A percentile compares a stretch with the other conserved stretches of the same genome.
These are phyloP conservation scores for Eimeria praecox DNA, from an alignment of 169 alveolate genomes.

Conservation along the genomic window DNA sequence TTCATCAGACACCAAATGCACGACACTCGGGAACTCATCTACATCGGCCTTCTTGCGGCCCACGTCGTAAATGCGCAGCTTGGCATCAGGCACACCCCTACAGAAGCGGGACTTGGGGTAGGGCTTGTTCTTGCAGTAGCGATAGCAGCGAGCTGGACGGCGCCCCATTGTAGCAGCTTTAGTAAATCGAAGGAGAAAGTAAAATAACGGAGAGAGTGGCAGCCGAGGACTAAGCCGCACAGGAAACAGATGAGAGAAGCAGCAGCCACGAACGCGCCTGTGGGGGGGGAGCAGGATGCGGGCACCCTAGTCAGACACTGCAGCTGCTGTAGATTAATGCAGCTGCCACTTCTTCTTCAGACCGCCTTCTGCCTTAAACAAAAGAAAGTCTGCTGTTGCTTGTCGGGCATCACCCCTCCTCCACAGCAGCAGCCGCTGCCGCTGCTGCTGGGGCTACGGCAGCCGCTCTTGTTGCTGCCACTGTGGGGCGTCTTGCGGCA, in stretches of 20 bases:
- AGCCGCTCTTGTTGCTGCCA: neutral
- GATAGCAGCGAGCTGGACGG: slow-evolving; percentile 99
- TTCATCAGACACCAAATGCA: slow-evolving; percentile 99
- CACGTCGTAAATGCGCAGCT: slow-evolving; percentile 98
- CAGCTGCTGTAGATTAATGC: slow-evolving; percentile 21
- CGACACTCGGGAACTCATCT: slow-evolving; percentile 98
- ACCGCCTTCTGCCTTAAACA: neutral
- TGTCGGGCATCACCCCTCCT: slow-evolving; percentile 23
- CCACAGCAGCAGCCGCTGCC: slow-evolving; percentile 1
- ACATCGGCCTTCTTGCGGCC: slow-evolving; percentile 98
- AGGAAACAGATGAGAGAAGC: neutral
- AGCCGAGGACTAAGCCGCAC: neutral
- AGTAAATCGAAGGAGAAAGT: neutral
- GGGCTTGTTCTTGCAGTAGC: slow-evolving; percentile 99
- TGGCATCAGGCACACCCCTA: slow-evolving; percentile 99
- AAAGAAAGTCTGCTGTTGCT: slow-evolving; percentile 18
- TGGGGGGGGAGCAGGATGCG: slow-evolving; percentile 1
- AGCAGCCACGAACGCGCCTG: neutral
- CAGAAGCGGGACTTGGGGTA: slow-evolving; percentile 99
- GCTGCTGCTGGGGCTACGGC: slow-evolving; percentile 43
- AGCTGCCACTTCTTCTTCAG: slow-evolving; percentile 34
- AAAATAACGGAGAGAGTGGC: neutral
- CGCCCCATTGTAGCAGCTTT: slow-evolving; percentile 97
- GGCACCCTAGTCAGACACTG: slow-evolving; percentile 50
- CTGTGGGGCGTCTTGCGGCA: slow-evolving; percentile 36